Conservation (phyloP, 2,329 filamentous ascomycete species). For the Raffaelea deltoideospora region DNA sequence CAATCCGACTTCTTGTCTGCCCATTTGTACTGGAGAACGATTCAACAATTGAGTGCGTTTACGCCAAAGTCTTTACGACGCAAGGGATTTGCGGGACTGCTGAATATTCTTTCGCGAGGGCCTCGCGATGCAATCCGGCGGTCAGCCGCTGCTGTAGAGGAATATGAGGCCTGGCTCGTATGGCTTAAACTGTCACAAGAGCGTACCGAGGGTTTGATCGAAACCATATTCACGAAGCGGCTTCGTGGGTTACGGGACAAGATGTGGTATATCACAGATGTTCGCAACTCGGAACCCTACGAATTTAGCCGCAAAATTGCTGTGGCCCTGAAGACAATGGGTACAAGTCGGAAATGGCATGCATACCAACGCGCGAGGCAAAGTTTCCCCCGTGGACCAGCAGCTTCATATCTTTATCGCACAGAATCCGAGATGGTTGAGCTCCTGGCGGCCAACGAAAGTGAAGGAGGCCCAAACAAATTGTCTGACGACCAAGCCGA, state of each 20-base stretch:
- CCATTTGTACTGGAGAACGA: slow-evolving; percentile 71
- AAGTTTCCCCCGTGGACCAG: slow-evolving; percentile 29
- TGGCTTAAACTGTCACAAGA: slow-evolving; percentile 74
- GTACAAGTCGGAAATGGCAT: slow-evolving; percentile 30
- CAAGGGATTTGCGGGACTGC: slow-evolving; percentile 54
- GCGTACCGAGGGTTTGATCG: slow-evolving; percentile 57
- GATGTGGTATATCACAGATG: slow-evolving; percentile 97
- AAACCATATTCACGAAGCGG: slow-evolving; percentile 58
- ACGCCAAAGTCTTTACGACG: slow-evolving; percentile 45
- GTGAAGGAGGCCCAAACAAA: slow-evolving; percentile 85
- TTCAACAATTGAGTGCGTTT: slow-evolving; percentile 55
- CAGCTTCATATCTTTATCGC: slow-evolving; percentile 56
- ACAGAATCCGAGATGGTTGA: slow-evolving; percentile 78
- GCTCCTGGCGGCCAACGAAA: slow-evolving; percentile 64
- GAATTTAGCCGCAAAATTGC: slow-evolving; percentile 78
- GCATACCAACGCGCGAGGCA: slow-evolving; percentile 34
- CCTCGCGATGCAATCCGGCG: slow-evolving; percentile 54
- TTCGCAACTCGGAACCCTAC: slow-evolving; percentile 77
- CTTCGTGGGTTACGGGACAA: slow-evolving; percentile 73
- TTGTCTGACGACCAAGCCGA: slow-evolving; percentile 91
- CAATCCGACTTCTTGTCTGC: slow-evolving; percentile 72
- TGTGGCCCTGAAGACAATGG: slow-evolving; percentile 83
- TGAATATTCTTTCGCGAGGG: slow-evolving; percentile 60
- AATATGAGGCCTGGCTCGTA: slow-evolving; percentile 68
- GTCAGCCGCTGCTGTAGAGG: slow-evolving; percentile 57